Conservation (phyloP, 768 basidiomycete species). For the Hypholoma sublateritium region DNA sequence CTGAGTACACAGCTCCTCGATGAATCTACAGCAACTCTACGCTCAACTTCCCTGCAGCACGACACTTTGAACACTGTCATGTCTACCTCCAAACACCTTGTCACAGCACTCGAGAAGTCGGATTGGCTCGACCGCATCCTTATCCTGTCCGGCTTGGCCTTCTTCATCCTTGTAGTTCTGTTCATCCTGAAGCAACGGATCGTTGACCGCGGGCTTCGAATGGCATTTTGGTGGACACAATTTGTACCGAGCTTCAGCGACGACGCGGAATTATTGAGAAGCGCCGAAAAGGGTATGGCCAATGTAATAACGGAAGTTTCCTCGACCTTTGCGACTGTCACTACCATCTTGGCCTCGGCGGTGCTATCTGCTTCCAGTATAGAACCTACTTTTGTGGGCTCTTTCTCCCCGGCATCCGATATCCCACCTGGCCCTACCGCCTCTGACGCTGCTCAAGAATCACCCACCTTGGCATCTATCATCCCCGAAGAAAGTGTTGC, state of each 20-base stretch:
- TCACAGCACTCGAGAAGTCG: constrained; percentile 84
- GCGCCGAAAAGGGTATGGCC: constrained; percentile 32
- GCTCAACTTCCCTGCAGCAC: constrained; percentile 73
- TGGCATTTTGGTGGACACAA: constrained; percentile 88
- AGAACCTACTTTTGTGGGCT: neutral
- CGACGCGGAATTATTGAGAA: constrained; percentile 31
- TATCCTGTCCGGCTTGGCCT: constrained; percentile 73
- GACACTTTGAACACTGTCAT: constrained; percentile 72
- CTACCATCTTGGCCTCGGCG: neutral
- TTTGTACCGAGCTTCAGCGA: constrained; percentile 58
- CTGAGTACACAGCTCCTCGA: constrained; percentile 86
- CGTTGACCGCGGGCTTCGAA: constrained; percentile 71
- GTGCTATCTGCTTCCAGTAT: constrained; percentile 4
- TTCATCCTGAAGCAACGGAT: constrained; percentile 90
- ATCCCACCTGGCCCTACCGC: neutral
- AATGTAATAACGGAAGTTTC: constrained; percentile 6
- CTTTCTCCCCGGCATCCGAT: neutral
- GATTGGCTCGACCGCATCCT: constrained; percentile 92
- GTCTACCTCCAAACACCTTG: constrained; percentile 77
- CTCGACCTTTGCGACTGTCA: constrained; percentile 7
- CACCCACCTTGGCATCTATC: constrained; percentile 88
- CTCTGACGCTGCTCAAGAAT: constrained; percentile 19
- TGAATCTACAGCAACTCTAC: constrained; percentile 74
- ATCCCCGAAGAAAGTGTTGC: constrained; percentile 92
- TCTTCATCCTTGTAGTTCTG: constrained; percentile 82